Conservation (phyloP, 495 filamentous ascomycete genomes). For the Aspergillus sparsus region DNA sequence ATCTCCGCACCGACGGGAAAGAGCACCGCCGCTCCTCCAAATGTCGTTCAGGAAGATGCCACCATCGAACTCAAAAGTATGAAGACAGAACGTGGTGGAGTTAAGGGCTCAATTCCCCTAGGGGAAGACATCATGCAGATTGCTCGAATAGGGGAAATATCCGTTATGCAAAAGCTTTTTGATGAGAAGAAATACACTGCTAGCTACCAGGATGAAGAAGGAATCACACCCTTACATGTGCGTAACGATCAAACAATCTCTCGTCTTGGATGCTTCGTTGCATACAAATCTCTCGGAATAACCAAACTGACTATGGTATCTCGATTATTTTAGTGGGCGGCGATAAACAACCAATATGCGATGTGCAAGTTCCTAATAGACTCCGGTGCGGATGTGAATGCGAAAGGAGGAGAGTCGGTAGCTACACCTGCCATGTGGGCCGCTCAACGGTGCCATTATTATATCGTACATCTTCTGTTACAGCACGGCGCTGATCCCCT, state of each 20-base stretch:
- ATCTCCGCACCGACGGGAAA: constrained; percentile 53
- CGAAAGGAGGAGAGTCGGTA: constrained; percentile 88
- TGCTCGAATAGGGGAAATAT: constrained; percentile 82
- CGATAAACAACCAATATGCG: constrained; percentile 97
- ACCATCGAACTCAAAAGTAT: constrained; percentile 72
- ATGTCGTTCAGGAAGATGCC: constrained; percentile 51
- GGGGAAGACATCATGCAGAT: constrained; percentile 96
- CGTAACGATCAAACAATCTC: constrained; percentile 27
- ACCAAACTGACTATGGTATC: constrained; percentile 5
- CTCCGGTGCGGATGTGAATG: constrained; percentile 86
- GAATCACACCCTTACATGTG: constrained; percentile 95
- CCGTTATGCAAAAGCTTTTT: constrained; percentile 84
- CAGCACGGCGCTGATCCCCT: constrained; percentile 87
- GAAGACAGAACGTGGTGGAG: constrained; percentile 40
- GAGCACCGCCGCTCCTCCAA: constrained; percentile 57
- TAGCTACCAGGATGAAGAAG: constrained; percentile 81
- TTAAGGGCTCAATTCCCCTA: constrained; percentile 52
- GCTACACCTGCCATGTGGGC: constrained; percentile 97
- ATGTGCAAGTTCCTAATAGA: constrained; percentile 95
- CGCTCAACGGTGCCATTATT: constrained; percentile 89
- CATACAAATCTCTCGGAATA: background rate
- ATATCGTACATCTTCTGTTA: constrained; percentile 77
- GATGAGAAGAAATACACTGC: constrained; percentile 77
- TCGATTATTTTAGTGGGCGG: constrained; percentile 74
- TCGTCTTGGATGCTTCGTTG: background rate